A percentile compares a stretch with the other conserved stretches of the same genome.
These are phyloP conservation scores for Exophiala viscosa DNA, from an alignment of 2,329 filamentous ascomycete genomes.

Conservation along the genomic window DNA sequence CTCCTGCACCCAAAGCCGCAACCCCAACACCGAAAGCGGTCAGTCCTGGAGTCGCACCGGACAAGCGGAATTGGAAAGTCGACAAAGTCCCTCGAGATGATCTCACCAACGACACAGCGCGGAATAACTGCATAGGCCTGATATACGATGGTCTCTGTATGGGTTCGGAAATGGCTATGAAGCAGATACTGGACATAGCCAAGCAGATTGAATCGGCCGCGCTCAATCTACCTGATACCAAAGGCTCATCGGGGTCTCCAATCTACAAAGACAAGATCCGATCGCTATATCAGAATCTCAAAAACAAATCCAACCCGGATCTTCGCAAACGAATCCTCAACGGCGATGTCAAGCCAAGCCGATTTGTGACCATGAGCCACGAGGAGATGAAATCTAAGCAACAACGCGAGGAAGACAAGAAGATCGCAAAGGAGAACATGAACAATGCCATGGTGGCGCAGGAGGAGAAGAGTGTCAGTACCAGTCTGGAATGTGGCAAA, in stretches of 20 bases:
- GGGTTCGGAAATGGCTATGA: constrained; percentile 58
- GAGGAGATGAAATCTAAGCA: constrained; percentile 88
- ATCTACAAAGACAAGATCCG: constrained; percentile 86
- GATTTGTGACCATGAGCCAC: constrained; percentile 80
- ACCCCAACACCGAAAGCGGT: constrained; percentile 38
- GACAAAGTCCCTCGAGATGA: constrained; percentile 68
- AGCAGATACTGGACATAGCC: constrained; percentile 62
- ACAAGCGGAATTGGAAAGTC: constrained; percentile 76
- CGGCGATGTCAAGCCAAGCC: constrained; percentile 66
- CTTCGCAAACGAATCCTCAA: constrained; percentile 72
- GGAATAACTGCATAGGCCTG: constrained; percentile 83
- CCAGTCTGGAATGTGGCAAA: constrained; percentile 82
- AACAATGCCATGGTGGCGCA: constrained; percentile 93
- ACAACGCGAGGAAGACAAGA: constrained; percentile 69
- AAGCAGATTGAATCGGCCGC: constrained; percentile 75
- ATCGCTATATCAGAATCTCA: constrained; percentile 90
- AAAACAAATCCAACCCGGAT: constrained; percentile 79
- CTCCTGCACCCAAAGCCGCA: constrained; percentile 45
- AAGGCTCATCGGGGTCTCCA: constrained; percentile 64
- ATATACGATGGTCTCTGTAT: constrained; percentile 89
- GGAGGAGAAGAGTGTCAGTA: constrained; percentile 84
- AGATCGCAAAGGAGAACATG: constrained; percentile 88
- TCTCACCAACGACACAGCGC: constrained; percentile 63
- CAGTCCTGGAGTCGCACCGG: constrained; percentile 51
- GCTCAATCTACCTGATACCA: constrained; percentile 51